phyloP scores from a whole-genome alignment of 2,329 filamentous ascomycete species.

The Neurospora sp. region DNA sequence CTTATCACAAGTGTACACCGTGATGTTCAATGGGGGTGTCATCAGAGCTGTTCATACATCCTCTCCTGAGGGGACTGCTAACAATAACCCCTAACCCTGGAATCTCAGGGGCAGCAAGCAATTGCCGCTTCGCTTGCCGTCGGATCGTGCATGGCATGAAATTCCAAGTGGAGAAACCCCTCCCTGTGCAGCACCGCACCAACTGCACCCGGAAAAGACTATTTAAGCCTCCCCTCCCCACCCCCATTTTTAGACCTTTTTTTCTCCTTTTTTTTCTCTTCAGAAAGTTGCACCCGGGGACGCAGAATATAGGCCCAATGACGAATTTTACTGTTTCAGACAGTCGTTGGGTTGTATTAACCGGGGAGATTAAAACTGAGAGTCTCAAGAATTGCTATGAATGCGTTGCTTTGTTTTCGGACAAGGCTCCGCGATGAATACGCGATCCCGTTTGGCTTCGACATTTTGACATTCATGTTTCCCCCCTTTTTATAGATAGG shows the following conservation, averaged over 20 bases:
- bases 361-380: conserved; percentile 47
- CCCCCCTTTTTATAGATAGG: conserved; percentile 10
- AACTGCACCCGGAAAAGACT: background rate
- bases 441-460: conserved; percentile 56
- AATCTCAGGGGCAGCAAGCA: background rate
- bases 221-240: background rate
- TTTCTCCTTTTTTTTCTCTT: conserved; percentile 8
- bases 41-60: background rate
- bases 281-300: conserved; percentile 47
- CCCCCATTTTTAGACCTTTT: background rate
- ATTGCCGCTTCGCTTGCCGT: background rate
- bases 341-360: conserved; percentile 46
- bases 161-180: background rate
- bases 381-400: conserved; percentile 58
- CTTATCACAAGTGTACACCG: background rate
- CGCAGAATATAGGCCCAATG: conserved; percentile 46
- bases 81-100: background rate
- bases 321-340: conserved; percentile 21
- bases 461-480: conserved; percentile 29
- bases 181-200: background rate
- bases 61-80: background rate
- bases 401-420: conserved; percentile 18
- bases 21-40: background rate
- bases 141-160: background rate
- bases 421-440: conserved; percentile 29